Base-by-base conservation (phyloP, 1,284 basidiomycete species). In the Trametes pubescens region DNA sequence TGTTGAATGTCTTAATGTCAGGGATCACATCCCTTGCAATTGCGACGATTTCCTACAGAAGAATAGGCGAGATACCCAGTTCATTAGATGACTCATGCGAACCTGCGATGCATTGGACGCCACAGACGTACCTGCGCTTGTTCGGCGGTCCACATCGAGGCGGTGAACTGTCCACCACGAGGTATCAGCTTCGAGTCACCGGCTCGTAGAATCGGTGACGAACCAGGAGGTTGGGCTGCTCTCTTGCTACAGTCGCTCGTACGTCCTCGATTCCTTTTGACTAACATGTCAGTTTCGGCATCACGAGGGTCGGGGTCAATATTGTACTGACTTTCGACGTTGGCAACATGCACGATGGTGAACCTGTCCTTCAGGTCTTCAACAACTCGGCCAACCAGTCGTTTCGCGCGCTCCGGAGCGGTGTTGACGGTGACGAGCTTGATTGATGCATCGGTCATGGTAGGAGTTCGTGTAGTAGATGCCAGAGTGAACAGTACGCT, bases 371-470 rank as follows among this genome's bases (percentile, higher is more conserved):
- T 70, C 24, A 72, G 57, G 40, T 70, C 71, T 38, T 72, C 69
- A 2, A 72, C 68, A 0, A 72, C 63, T 0, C 71, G 63, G 6
- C 68, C 69, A 10, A 72, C 67, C 29, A 72, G 57, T 37, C 69
- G 64, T 46, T 63, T 70, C n/a, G 71, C 71, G 21, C 71, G 67
- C 46, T 72, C 71, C 0, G 71, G 71, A 11, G 64, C 71, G 14
- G 71, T 72, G 49, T 72, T 72, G n/a, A 72, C 69, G 3, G 71
- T 68, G 16, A 72, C 65, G 37, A 72, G 65, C 57, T 48, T 67
- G 57, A 65, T 43, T n/a, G 51, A 38, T 18, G 35, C 37, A 4
- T 46, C 54, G 0, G 62, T 11, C 53, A 61, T 66, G 26, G 24
- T 26, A 24, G 21, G 49, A 10, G 29, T n/a, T 18, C 10, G 26